Base-by-base conservation (phyloP, 192 early-diverging fungal genomes). In the Entomortierella lignicola region DNA sequence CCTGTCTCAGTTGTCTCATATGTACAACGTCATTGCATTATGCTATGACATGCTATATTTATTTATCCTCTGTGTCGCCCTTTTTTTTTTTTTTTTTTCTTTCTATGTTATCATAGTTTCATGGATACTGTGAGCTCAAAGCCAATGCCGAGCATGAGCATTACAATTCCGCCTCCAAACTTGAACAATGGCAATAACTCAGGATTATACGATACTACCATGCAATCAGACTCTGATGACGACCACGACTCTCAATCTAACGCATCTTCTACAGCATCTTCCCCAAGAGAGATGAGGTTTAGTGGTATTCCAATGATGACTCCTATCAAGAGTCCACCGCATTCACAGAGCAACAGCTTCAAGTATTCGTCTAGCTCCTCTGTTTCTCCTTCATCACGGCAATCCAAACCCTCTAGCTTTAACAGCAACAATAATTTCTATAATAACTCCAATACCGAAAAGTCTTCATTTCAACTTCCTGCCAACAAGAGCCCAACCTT, bases 201-300 rank as follows among this genome's bases (percentile, higher is more conserved):
- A 13, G 75, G 62, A 44, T 26, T 79, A 39, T 79, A 60, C 23
- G 75, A 79, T 37, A 64, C 75, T 5, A 56, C 66, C 18, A 79
- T 79, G 75, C 66, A 70, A 26, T 79, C 75, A 3, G 75, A 79
- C 56, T 79, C 75, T 47, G 75, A 79, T 41, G 75, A 79, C 20
- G 75, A 70, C 2, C 63, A 66, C 8, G 75, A 70, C 39, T 41
- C 67, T 21, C 75, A 60, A 32, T 79, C 75, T 2, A 79, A 79
- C 15, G 63, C 75, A 1, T 79, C 75, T 3, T 79, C 75, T 17
- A 52, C 48, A 21, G 75, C 75, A 10, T 79, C 75, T 8, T 79
- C 75, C 7, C 75, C 75, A 26, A 42, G 75, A 21, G 75, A 79
- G 57, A 66, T 79, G 62, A 51, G 75, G 44, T 79, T 79, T 26